These are phyloP conservation scores for Fonsecaea pedrosoi DNA, from an alignment of 2,329 filamentous ascomycete genomes.

Conservation along the genomic window DNA sequence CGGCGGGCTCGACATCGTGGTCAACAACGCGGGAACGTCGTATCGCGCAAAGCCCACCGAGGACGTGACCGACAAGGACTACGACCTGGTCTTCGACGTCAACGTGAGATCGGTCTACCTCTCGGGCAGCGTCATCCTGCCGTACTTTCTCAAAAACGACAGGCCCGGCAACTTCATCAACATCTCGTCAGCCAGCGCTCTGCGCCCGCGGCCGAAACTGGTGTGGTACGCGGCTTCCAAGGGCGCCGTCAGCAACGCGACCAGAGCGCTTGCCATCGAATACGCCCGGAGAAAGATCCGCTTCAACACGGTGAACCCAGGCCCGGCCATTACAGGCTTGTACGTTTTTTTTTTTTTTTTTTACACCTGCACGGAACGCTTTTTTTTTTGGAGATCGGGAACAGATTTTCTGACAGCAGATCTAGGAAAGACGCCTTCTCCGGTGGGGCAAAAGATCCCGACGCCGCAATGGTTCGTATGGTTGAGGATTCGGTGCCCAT, in stretches of 20 bases:
- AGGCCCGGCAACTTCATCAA: slow-evolving; percentile 34
- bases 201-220: slow-evolving; percentile 34
- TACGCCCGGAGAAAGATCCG: slow-evolving; percentile 75
- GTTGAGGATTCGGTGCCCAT: slow-evolving; percentile 55
- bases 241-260: slow-evolving; percentile 68
- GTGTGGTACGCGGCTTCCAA: slow-evolving; percentile 65
- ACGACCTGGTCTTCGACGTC: slow-evolving; percentile 57
- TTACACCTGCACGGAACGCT: slow-evolving; percentile 44
- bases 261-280: slow-evolving; percentile 73
- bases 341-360: slow-evolving; percentile 44
- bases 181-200: slow-evolving; percentile 33
- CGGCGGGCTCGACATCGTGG: slow-evolving; percentile 56
- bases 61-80: slow-evolving; percentile 54
- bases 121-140: slow-evolving; percentile 33
- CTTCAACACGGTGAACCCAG: slow-evolving; percentile 73
- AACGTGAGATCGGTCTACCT: slow-evolving; percentile 44
- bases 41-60: slow-evolving; percentile 51
- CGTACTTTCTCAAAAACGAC: slow-evolving; percentile 33
- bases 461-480: not conserved
- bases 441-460: too few species aligned
- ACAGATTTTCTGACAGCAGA: slow-evolving; percentile 40
- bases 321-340: slow-evolving; percentile 61
- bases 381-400: slow-evolving; percentile 52
- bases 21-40: slow-evolving; percentile 60
- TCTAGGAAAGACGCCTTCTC: too few species aligned